phyloP scores from a whole-genome alignment of 2,329 filamentous ascomycete genomes.

The Aspergillus pseudoterreus region DNA sequence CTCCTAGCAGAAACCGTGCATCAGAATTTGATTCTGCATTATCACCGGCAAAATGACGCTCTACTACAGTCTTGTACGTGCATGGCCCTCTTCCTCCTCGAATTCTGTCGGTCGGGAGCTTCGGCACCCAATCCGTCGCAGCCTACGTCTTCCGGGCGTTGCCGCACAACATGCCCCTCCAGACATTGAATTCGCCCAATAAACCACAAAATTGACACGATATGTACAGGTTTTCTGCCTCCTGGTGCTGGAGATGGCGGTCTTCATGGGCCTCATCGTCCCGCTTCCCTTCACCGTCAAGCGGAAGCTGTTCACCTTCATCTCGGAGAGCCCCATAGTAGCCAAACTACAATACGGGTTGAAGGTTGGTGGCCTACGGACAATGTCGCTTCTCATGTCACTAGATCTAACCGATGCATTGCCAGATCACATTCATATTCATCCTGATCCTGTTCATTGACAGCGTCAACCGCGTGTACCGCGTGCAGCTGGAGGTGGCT shows the following conservation, averaged over 20 bases:
- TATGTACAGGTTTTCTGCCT: slow-evolving; percentile 46
- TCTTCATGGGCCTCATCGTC: slow-evolving; percentile 55
- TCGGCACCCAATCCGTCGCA: slow-evolving; percentile 14
- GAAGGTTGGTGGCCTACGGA: slow-evolving; percentile 54
- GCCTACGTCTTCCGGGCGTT: slow-evolving; percentile 16
- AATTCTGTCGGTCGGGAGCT: neutral
- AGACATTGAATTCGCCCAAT: slow-evolving; percentile 1
- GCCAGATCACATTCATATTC: slow-evolving; percentile 92
- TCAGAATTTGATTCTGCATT: neutral
- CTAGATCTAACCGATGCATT: neutral
- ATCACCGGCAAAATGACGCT: slow-evolving; percentile 56
- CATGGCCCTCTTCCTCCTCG: neutral
- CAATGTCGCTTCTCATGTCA: slow-evolving; percentile 11
- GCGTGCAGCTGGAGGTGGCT: slow-evolving; percentile 85
- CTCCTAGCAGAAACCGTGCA: neutral
- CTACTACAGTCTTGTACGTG: slow-evolving; percentile 64
- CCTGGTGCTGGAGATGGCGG: slow-evolving; percentile 48
- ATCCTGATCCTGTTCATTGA: slow-evolving; percentile 97
- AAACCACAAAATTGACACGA: slow-evolving; percentile 8
- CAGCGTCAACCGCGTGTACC: slow-evolving; percentile 93
- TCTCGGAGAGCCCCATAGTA: slow-evolving; percentile 79
- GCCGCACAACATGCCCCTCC: slow-evolving; percentile 5
- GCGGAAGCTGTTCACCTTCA: slow-evolving; percentile 89
- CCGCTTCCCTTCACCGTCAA: slow-evolving; percentile 84
- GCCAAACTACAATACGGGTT: slow-evolving; percentile 96